Conservation (phyloP, 2,329 filamentous ascomycete genomes). For the Talaromyces sp. region DNA sequence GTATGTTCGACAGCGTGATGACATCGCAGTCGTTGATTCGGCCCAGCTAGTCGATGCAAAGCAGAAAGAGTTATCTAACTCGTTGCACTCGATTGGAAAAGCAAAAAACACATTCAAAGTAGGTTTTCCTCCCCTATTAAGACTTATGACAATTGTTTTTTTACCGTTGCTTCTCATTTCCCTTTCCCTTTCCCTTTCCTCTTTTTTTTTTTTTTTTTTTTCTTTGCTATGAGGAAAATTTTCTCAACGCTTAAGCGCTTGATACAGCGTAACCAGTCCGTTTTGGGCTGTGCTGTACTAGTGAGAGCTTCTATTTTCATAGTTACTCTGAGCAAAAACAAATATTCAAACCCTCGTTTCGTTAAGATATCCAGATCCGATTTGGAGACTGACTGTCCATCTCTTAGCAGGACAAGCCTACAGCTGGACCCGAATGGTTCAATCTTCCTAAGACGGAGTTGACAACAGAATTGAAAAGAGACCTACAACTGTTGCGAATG, state of each 20-base stretch:
- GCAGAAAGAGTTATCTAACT: constrained; percentile 37
- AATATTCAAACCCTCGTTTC: constrained; percentile 20
- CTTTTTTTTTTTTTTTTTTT: too few relatives aligned
- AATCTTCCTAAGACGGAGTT: constrained; percentile 81
- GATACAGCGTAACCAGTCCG: constrained; percentile 73
- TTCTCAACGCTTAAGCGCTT: constrained; percentile 66
- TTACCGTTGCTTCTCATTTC: neutral
- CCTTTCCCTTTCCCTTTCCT: constrained; percentile 17
- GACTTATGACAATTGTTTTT: too few relatives aligned
- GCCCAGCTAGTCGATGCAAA: constrained; percentile 53
- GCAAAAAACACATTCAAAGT: constrained; percentile 53
- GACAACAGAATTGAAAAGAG: constrained; percentile 82
- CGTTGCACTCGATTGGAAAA: constrained; percentile 44
- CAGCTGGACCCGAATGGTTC: constrained; percentile 83
- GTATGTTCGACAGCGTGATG: constrained; percentile 57
- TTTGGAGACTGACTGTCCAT: constrained; percentile 29
- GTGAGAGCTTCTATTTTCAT: constrained; percentile 69
- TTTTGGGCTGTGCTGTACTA: constrained; percentile 77
- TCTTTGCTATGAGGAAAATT: constrained; percentile 77
- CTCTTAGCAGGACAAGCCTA: constrained; percentile 56
- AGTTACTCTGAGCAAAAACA: constrained; percentile 69
- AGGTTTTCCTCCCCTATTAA: constrained; percentile 34
- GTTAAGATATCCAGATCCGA: neutral
- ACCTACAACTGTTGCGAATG: constrained; percentile 88
- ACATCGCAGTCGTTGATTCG: constrained; percentile 57